These are phyloP conservation scores for Sanghuangporus weigelae DNA, from an alignment of 1,284 basidiomycete species.

Conservation along the genomic window DNA sequence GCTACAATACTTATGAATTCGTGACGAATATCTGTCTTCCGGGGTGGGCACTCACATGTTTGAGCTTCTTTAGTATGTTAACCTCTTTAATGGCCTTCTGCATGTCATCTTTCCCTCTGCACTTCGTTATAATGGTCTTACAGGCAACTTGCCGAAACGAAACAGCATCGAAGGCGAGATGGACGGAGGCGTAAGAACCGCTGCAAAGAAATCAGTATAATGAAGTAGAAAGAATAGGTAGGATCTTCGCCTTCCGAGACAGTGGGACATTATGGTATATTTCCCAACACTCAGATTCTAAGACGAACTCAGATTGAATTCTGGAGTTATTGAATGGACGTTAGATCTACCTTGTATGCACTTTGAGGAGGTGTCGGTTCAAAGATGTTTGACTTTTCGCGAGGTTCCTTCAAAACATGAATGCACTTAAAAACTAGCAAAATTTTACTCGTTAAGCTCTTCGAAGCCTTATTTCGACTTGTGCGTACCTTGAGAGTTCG, in stretches of 20 bases:
- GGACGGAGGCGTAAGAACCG: conserved; percentile 78
- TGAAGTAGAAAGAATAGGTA: background rate
- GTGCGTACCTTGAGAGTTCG: conserved; percentile 51
- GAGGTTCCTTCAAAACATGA: conserved; percentile 47
- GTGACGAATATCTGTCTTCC: background rate
- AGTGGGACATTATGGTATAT: conserved; percentile 68
- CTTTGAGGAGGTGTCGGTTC: conserved; percentile 56
- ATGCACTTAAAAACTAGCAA: conserved; percentile 61
- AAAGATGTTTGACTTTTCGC: conserved; percentile 49
- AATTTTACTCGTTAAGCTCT: conserved; percentile 7
- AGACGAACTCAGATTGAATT: background rate
- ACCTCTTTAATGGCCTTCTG: conserved; percentile 72
- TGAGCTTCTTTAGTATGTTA: conserved; percentile 58
- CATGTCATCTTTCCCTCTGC: conserved; percentile 49
- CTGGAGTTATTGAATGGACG: too few species aligned
- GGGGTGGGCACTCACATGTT: conserved; percentile 49
- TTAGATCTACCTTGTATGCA: conserved; percentile 42
- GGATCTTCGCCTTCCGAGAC: conserved; percentile 45
- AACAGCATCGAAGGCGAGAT: conserved; percentile 64
- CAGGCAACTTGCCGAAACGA: conserved; percentile 72
- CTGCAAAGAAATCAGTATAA: conserved; percentile 21
- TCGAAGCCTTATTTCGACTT: background rate
- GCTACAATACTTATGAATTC: conserved; percentile 36
- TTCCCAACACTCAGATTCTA: conserved; percentile 44
- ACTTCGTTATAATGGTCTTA: conserved; percentile 59